Percentiles rank a stretch among this genome's conserved stretches.
Conservation (phyloP, 352 stramenopile species). For the Globisporangium canariense region DNA sequence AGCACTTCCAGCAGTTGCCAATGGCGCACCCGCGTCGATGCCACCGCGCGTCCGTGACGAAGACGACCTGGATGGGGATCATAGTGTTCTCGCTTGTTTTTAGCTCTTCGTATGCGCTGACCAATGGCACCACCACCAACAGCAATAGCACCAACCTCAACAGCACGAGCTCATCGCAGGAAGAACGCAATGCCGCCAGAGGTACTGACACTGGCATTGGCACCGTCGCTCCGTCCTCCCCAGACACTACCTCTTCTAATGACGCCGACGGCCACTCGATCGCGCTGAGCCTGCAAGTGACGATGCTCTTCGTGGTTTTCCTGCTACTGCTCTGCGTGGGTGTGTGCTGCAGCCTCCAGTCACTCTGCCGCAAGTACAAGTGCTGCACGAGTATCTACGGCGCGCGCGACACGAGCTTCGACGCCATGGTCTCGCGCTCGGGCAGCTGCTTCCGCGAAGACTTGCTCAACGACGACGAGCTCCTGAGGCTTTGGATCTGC, state of each 20-base stretch:
- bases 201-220: neutral
- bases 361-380: slow-evolving; percentile 27
- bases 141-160: neutral
- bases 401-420: slow-evolving; percentile 21
- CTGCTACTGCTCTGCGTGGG: slow-evolving; percentile 29
- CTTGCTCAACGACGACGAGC: slow-evolving; percentile 46
- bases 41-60: neutral
- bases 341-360: slow-evolving; percentile 30
- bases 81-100: neutral
- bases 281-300: slow-evolving; percentile 24
- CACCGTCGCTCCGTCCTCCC: neutral
- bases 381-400: slow-evolving; percentile 17
- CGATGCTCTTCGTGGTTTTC: slow-evolving; percentile 34
- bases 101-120: neutral
- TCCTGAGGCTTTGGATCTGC: slow-evolving; percentile 49
- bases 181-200: neutral
- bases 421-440: slow-evolving; percentile 22
- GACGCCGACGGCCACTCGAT: neutral
- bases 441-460: slow-evolving; percentile 43
- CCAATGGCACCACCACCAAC: neutral
- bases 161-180: neutral
- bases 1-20: neutral
- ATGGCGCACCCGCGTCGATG: slow-evolving; percentile 7
- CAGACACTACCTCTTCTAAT: neutral
- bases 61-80: neutral